These are phyloP conservation scores for Aspergillus haitiensis DNA, from an alignment of 495 filamentous ascomycete species.

Conservation along the genomic window DNA sequence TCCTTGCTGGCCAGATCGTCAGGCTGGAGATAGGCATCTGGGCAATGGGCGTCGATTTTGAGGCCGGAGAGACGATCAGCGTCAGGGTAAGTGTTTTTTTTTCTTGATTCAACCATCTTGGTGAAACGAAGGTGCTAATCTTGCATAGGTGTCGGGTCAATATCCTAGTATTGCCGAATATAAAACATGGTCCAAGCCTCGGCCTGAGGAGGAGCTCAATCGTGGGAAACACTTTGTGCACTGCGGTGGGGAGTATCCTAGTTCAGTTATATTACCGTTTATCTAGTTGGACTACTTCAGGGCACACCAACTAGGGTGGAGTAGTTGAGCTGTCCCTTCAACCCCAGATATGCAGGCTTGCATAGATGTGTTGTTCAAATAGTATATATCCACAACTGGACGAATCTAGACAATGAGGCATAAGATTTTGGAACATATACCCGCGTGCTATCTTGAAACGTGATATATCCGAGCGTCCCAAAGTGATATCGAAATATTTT, in stretches of 20 bases:
- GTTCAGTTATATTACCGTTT: constrained; percentile 39
- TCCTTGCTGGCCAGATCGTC: constrained; percentile 33
- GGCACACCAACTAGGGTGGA: no score
- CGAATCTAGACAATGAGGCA: no score
- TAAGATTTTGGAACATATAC: no score
- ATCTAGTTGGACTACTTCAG: constrained; percentile 14
- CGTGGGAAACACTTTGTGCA: constrained; percentile 35
- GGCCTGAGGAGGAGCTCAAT: constrained; percentile 39
- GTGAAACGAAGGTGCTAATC: neutral
- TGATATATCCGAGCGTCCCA: no score
- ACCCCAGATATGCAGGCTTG: no score
- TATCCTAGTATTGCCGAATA: constrained; percentile 39
- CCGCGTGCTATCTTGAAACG: no score
- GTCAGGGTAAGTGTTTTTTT: constrained; percentile 22
- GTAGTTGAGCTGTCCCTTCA: no score
- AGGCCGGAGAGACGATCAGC: constrained; percentile 31
- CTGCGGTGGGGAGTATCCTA: constrained; percentile 35
- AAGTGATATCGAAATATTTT: no score
- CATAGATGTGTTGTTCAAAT: no score
- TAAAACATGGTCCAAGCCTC: constrained; percentile 31
- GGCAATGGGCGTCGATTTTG: constrained; percentile 37
- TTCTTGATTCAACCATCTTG: neutral
- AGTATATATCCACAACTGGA: no score
- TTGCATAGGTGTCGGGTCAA: constrained; percentile 33
- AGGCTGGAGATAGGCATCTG: constrained; percentile 37